Evolutionary conservation across 2,329 filamentous ascomycete genomes (phyloP), one percentile per base, ranked within the genome.

Genomic region (Aspergillus sp.): DNA sequence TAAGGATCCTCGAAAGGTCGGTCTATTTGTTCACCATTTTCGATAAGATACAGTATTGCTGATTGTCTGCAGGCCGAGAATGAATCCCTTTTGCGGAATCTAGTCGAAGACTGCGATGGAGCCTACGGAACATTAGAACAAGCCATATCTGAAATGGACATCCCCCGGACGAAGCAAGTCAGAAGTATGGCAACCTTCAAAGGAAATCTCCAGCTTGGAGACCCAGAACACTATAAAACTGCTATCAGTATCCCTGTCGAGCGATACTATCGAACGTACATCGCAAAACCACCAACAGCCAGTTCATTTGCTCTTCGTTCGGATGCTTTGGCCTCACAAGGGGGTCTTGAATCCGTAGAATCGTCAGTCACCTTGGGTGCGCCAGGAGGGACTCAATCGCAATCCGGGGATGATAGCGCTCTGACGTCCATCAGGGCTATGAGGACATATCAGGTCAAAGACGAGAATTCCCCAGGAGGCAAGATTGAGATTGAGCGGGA

Each of bases 191-290:
- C 85, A 48, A 83, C 81, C 1, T 98, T 86, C 63, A 88, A 85
- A 56, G 91, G 91, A 1, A 70, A 77, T 2, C 76, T 98, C 29
- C 88, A 82, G 0, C 77, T 98, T 2, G 93, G 93, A 3, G 80
- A 96, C 55, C 78, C 82, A 0, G 70, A 77, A n/a, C 77, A 79
- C 12, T 89, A 87, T 57, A 79, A 85, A 3, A 81, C 83, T 10
- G 86, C 89, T 1, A 70, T 96, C 59, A 79, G 77, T 26, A 94
- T 98, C 59, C 82, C 87, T 47, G 84, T 98, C 1, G 89, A 97
- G 66, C 81, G 93, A 47, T 98, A 94, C 64, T 91, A 90, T 57
- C 86, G 86, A 64, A 93, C 86, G 0, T 88, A 90, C 67, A 71
- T 84, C 29, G 88, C 88, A 5, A 79, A 79, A 50, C 78, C 89